These are phyloP conservation scores for Stygiomarasmius scandens DNA, from an alignment of 1,284 basidiomycete species.

Conservation along the genomic window DNA sequence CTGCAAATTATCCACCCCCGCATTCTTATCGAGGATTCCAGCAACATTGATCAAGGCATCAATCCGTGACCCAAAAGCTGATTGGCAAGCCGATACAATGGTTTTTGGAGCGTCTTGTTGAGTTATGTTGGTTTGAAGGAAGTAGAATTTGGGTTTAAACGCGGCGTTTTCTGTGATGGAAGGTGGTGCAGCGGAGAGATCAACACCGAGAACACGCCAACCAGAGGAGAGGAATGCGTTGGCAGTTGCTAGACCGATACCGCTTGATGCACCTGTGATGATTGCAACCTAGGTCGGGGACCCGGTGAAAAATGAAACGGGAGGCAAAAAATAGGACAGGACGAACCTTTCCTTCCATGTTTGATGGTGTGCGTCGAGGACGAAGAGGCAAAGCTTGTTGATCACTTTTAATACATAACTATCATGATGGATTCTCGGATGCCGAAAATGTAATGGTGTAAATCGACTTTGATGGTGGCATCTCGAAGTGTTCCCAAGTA, in stretches of 20 bases:
- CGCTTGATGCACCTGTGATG: slow-evolving; percentile 27
- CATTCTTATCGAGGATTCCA: slow-evolving; percentile 18
- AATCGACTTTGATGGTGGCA: too few relatives aligned
- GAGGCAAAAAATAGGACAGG: too few relatives aligned
- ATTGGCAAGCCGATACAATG: neutral
- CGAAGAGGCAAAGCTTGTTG: too few relatives aligned
- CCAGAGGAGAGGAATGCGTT: slow-evolving; percentile 26
- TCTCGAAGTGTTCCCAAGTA: too few relatives aligned
- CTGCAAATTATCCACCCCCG: slow-evolving; percentile 14
- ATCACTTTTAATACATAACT: too few relatives aligned
- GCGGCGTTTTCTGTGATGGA: too few relatives aligned
- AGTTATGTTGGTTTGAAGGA: slow-evolving; percentile 5
- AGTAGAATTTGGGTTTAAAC: neutral
- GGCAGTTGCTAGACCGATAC: slow-evolving; percentile 36
- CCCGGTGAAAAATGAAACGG: too few relatives aligned
- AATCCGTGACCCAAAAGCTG: slow-evolving; percentile 7
- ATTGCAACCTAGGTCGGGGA: slow-evolving; percentile 8
- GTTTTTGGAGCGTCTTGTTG: neutral
- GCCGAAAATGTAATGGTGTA: too few relatives aligned
- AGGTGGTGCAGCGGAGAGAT: slow-evolving; percentile 10
- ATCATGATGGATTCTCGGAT: too few relatives aligned
- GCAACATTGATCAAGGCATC: slow-evolving; percentile 23
- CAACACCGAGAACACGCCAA: slow-evolving; percentile 19
- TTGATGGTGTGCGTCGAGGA: too few relatives aligned
- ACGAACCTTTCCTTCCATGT: too few relatives aligned